Percentiles rank a stretch among this genome's conserved stretches.
These are phyloP conservation scores for Apiosordaria backusii DNA, from an alignment of 495 filamentous ascomycete genomes.

Conservation along the genomic window DNA sequence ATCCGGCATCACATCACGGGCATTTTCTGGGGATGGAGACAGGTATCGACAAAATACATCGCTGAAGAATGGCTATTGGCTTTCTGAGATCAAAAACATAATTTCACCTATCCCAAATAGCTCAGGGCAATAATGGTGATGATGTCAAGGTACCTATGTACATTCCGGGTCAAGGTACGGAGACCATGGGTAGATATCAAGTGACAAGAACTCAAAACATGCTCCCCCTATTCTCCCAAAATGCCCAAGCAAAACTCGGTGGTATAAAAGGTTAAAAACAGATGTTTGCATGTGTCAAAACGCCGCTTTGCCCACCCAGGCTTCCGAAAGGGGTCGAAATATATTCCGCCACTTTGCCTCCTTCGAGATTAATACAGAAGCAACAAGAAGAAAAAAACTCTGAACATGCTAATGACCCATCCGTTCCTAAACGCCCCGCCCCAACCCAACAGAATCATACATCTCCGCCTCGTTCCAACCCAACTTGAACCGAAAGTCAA, in stretches of 20 bases:
- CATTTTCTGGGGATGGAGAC: too few species aligned
- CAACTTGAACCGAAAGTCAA: too few species aligned
- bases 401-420: not conserved
- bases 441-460: not conserved
- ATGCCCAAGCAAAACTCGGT: not conserved
- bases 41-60: not conserved
- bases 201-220: too few species aligned
- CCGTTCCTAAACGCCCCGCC: not conserved
- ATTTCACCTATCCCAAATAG: not conserved
- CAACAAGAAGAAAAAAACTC: not conserved
- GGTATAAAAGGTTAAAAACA: not conserved
- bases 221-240: not conserved
- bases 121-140: too few species aligned
- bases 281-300: not conserved
- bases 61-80: not conserved
- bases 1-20: not conserved
- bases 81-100: not conserved
- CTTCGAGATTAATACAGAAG: not conserved
- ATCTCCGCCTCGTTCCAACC: too few species aligned
- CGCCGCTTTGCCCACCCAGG: too few species aligned
- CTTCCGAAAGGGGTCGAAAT: not conserved
- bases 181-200: too few species aligned
- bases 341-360: not conserved
- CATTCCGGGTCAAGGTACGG: too few species aligned
- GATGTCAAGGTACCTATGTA: too few species aligned